Evolutionary conservation across 352 stramenopile species (phyloP), one percentile per base, ranked within the genome.

Genomic region (Globisporangium heterothallicum): DNA sequence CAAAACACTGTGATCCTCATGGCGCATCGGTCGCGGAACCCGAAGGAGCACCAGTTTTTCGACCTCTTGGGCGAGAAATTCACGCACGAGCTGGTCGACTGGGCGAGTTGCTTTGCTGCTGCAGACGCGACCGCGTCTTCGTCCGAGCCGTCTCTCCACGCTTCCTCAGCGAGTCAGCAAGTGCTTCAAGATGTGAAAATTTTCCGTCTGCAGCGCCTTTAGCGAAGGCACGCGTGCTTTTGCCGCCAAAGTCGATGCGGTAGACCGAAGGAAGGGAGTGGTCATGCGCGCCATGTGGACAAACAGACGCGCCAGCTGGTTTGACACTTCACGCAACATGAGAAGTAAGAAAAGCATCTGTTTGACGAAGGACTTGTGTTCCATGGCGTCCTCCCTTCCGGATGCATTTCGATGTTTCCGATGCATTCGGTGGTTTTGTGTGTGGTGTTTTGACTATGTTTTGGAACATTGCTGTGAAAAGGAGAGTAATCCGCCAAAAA

Each of bases 41-140:
- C 81, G 1, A 85, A 84, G 72, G 81, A 92, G 54, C 69, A 90
- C 40, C 62, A 90, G 47, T 90, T 92, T 56, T 92, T 92, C 65
- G 66, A 82, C 29, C 52, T 84, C 36, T 51, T 92, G 24, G 66
- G 57, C 9, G 38, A 59, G 27, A 55, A 49, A 21, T 88, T 88
- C 44, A 42, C 62, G 36, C 78, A 58, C 66, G 53, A 76, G 49
- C 62, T 66, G 25, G 60, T 82, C 6, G 64, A 86, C 49, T 88
- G 68, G 70, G 58, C 56, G n/a, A 54, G 41, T 32, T 40, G 24
- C 16, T 51, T 61, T 8, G 48, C 34, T 1, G 42, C 12, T 27
- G 58, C 51, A 19, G 61, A 26, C 21, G 35, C 4, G 22, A 18
- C 14, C 9, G 21, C 14, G 2, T 6, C 51, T 36, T 42, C 45